A percentile compares a stretch with the other conserved stretches of the same genome.
phyloP scores from a whole-genome alignment of 2,329 filamentous ascomycete species.

The Shiraia bambusicola region DNA sequence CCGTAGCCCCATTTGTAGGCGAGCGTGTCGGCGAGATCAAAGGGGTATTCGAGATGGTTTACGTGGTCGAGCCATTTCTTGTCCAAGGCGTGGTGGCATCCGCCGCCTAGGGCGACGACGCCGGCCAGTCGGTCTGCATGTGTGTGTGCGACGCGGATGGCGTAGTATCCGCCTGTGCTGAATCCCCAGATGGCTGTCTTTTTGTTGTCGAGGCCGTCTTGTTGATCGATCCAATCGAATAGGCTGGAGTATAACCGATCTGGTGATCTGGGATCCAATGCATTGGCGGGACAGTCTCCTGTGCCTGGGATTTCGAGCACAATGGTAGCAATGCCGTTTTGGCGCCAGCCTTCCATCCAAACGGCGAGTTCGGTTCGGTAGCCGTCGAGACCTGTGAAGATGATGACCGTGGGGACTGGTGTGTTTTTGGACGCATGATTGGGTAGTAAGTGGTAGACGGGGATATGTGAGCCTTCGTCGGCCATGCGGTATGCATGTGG shows the following conservation, averaged over 20 bases:
- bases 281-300: slow-evolving; percentile 56
- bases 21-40: slow-evolving; percentile 56
- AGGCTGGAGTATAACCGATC: slow-evolving; percentile 58
- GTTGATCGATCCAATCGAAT: slow-evolving; percentile 56
- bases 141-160: slow-evolving; percentile 59
- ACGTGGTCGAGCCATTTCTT: slow-evolving; percentile 56
- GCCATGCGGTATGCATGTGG: slow-evolving; percentile 56
- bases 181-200: slow-evolving; percentile 59
- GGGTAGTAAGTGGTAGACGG: slow-evolving; percentile 66
- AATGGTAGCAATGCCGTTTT: slow-evolving; percentile 52
- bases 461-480: slow-evolving; percentile 59
- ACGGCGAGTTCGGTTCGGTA: slow-evolving; percentile 59
- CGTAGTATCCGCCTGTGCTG: slow-evolving; percentile 61
- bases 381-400: slow-evolving; percentile 61
- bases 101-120: slow-evolving; percentile 57
- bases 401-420: slow-evolving; percentile 55
- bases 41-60: slow-evolving; percentile 61
- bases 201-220: slow-evolving; percentile 51
- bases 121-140: slow-evolving; percentile 55
- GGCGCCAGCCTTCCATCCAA: slow-evolving; percentile 54
- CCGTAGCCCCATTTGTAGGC: slow-evolving; percentile 52
- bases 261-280: slow-evolving; percentile 50
- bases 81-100: slow-evolving; percentile 59
- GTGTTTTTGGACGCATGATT: slow-evolving; percentile 44
- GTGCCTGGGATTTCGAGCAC: slow-evolving; percentile 61